Evolutionary conservation across 23 red algal species (phyloP), one percentile per base, ranked within the genome.

Genomic region (Cyanidiococcus yangmingshanensis): DNA sequence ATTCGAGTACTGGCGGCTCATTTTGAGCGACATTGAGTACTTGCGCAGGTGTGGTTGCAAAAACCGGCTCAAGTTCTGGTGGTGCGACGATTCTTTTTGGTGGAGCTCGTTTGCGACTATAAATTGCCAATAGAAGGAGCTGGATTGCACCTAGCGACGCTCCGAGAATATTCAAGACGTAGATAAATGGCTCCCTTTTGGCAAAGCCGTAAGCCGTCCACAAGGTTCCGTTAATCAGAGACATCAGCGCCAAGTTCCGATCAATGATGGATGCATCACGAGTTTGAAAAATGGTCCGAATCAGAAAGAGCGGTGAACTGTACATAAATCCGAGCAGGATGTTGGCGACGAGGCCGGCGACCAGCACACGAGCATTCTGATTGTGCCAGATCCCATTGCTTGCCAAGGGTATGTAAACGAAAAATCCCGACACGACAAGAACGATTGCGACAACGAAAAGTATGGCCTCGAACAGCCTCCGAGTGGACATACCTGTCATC

Each of bases 131-230:
- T 2, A 81, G 78, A 34, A 1, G 24, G 39, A 40, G 32, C 27
- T 81, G 78, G 26, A 68, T 15, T 0, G 68, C 54, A 36, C 78
- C 78, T 1, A 81, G 18, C 37, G 59, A 41, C 25, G 78, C 37
- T 18, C 78, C 78, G 39, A 81, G 67, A 1, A 57, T 39, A 81
- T 81, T 81, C 3, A 81, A n/a, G 7, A 58, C 59, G 37, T 71
- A 81, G 0, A 81, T 58, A 29, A 81, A 71, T 0, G 78, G 78
- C 41, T 81, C 78, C 38, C 32, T 17, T 1, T 71, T 39, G 37
- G 78, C 78, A 59, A 81, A 40, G 1, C 78, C 78, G 45, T 81
- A 81, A 2, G 68, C 38, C 39, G 78, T 81, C 78, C 78, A 81
- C 41, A 81, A 40, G 1, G 41, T 57, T 57, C 78, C 78, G 68